These are phyloP conservation scores for Phaeophleospora eucalypticola DNA, from an alignment of 2,329 filamentous ascomycete genomes.

Conservation along the genomic window DNA sequence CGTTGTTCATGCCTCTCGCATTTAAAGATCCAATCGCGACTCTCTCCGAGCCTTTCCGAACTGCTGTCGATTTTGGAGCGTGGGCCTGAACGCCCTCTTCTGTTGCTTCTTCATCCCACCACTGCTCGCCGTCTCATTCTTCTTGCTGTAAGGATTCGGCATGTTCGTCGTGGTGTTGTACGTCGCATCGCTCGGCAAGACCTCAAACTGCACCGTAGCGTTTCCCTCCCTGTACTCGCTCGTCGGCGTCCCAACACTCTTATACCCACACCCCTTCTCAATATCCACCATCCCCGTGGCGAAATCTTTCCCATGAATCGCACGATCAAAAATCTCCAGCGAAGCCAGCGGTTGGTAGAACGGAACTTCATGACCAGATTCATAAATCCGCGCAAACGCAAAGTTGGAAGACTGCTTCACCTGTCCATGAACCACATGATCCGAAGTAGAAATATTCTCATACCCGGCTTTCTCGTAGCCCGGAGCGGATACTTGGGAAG, in stretches of 20 bases:
- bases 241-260: slow-evolving; percentile 23
- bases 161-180: slow-evolving; percentile 35
- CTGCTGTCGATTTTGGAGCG: not conserved
- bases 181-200: slow-evolving; percentile 40
- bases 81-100: not conserved
- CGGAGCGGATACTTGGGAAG: slow-evolving; percentile 37
- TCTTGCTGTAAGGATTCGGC: slow-evolving; percentile 11
- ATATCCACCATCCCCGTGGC: slow-evolving; percentile 42
- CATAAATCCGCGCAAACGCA: slow-evolving; percentile 49
- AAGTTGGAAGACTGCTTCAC: slow-evolving; percentile 50
- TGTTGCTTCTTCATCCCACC: not conserved
- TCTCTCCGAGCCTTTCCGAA: not conserved
- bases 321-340: slow-evolving; percentile 48
- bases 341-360: slow-evolving; percentile 50
- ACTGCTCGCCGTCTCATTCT: slow-evolving; percentile 2
- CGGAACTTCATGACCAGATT: slow-evolving; percentile 48
- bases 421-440: slow-evolving; percentile 48
- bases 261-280: slow-evolving; percentile 12
- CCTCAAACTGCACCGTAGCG: slow-evolving; percentile 43
- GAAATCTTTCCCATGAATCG: slow-evolving; percentile 46
- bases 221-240: slow-evolving; percentile 40
- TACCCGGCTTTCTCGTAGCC: slow-evolving; percentile 46
- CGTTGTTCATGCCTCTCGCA: not conserved
- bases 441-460: slow-evolving; percentile 43
- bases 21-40: not conserved